Conservation (phyloP, 129 eudicot species). For the Ambrosia artemisiifolia region DNA sequence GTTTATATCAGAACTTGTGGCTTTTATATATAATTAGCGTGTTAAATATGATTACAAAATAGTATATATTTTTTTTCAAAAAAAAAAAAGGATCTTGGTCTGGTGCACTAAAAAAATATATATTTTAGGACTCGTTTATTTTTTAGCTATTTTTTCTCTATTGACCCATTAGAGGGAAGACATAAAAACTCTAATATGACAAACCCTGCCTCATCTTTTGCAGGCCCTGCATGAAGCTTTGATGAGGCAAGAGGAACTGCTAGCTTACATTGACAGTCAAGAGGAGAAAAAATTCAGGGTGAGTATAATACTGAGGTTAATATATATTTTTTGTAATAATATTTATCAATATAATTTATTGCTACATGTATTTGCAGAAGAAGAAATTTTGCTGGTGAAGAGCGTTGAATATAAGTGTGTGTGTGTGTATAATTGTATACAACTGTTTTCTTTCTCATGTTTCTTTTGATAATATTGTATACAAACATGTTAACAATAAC, state of each 20-base stretch:
- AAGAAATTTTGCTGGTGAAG: slow-evolving; percentile 58
- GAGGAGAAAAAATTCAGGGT: slow-evolving; percentile 71
- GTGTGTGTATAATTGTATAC: slow-evolving; percentile 7
- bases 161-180: neutral
- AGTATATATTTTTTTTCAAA: neutral
- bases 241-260: slow-evolving; percentile 94
- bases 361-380: slow-evolving; percentile 56
- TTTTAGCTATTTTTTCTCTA: neutral
- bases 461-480: slow-evolving; percentile 23
- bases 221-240: slow-evolving; percentile 93
- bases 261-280: slow-evolving; percentile 82
- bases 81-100: neutral
- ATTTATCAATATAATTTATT: slow-evolving; percentile 2
- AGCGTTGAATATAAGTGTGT: slow-evolving; percentile 10
- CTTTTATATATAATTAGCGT: neutral
- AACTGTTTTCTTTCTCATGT: neutral
- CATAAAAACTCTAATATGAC: neutral
- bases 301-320: slow-evolving; percentile 18
- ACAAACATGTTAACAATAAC: slow-evolving; percentile 5
- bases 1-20: too few relatives aligned
- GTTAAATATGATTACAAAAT: neutral
- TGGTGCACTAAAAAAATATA: neutral
- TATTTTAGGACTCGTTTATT: neutral
- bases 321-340: neutral
- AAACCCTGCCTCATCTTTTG: neutral